A percentile compares a stretch with the other conserved stretches of the same genome.
Conservation (phyloP, 169 alveolate genomes). For the Cryptosporidium xiaoi region DNA sequence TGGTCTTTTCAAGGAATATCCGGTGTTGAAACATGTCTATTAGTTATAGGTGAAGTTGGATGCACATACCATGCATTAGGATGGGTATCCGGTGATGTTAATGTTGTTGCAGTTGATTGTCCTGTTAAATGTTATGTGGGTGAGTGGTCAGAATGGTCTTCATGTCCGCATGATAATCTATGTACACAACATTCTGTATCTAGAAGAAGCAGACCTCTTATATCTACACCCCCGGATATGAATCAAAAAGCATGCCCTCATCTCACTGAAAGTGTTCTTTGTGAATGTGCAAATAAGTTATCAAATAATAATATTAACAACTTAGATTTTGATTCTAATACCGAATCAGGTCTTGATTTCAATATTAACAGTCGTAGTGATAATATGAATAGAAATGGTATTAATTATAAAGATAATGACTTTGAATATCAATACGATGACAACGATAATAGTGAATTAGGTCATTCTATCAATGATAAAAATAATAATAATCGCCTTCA, state of each 20-base stretch:
- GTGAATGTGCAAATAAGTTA: slow-evolving; percentile 35
- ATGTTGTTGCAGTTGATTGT: slow-evolving; percentile 70
- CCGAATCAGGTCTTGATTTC: not conserved
- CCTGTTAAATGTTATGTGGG: slow-evolving; percentile 73
- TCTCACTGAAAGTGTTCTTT: slow-evolving; percentile 40
- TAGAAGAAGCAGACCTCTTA: slow-evolving; percentile 63
- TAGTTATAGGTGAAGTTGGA: slow-evolving; percentile 73
- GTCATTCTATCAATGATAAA: too few species aligned
- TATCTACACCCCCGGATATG: slow-evolving; percentile 75
- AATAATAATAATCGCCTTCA: too few species aligned
- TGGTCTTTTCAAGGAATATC: slow-evolving; percentile 74
- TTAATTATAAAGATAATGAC: too few species aligned
- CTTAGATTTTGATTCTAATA: slow-evolving; percentile 7
- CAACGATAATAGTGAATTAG: too few species aligned
- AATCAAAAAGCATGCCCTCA: slow-evolving; percentile 64
- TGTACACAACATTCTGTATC: slow-evolving; percentile 62
- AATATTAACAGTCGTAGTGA: too few species aligned
- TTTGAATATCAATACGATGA: too few species aligned
- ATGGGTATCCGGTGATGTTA: slow-evolving; percentile 70
- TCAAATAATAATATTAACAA: not conserved
- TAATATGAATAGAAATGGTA: too few species aligned
- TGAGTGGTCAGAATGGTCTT: slow-evolving; percentile 63
- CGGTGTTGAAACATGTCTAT: slow-evolving; percentile 58
- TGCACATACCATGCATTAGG: slow-evolving; percentile 72
- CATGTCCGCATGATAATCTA: slow-evolving; percentile 27